Evolutionary conservation across 352 stramenopile species (phyloP).

Genomic region (Nothophytophthora sp.): DNA sequence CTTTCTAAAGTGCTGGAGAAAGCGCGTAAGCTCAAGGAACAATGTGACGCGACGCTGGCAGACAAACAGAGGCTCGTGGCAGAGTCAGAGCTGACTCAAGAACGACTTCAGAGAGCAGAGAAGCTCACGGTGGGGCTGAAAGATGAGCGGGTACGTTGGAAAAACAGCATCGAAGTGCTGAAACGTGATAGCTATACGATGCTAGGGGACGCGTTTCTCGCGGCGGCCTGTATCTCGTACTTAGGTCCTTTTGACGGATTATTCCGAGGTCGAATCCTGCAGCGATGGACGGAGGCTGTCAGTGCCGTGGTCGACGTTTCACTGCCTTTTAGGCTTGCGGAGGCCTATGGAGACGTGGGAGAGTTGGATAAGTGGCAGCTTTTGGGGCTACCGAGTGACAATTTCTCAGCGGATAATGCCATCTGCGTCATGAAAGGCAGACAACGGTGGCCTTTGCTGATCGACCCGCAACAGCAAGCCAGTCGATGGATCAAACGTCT

Average conservation of each 20-base stretch:
- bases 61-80: slow-evolving; percentile 92
- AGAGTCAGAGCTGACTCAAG: slow-evolving; percentile 88
- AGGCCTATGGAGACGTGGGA: slow-evolving; percentile 78
- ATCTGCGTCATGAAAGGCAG: slow-evolving; percentile 86
- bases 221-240: slow-evolving; percentile 64
- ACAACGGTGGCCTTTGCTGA: slow-evolving; percentile 92
- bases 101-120: slow-evolving; percentile 88
- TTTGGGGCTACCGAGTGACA: slow-evolving; percentile 87
- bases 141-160: slow-evolving; percentile 91
- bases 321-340: slow-evolving; percentile 51
- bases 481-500: slow-evolving; percentile 92
- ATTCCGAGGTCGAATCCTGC: slow-evolving; percentile 39
- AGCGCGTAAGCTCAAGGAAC: slow-evolving; percentile 85
- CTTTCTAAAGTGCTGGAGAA: slow-evolving; percentile 91
- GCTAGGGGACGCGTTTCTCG: slow-evolving; percentile 63
- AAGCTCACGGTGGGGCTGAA: slow-evolving; percentile 92
- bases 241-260: slow-evolving; percentile 61
- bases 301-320: slow-evolving; percentile 28
- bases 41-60: slow-evolving; percentile 89
- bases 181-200: slow-evolving; percentile 45
- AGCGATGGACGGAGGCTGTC: slow-evolving; percentile 24
- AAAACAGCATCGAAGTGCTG: slow-evolving; percentile 57
- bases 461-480: slow-evolving; percentile 94
- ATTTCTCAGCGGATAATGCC: slow-evolving; percentile 89
- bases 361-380: slow-evolving; percentile 90